A percentile compares a stretch with the other conserved stretches of the same genome.
Conservation (phyloP, 805 yeast species). For the Candida suzukii region DNA sequence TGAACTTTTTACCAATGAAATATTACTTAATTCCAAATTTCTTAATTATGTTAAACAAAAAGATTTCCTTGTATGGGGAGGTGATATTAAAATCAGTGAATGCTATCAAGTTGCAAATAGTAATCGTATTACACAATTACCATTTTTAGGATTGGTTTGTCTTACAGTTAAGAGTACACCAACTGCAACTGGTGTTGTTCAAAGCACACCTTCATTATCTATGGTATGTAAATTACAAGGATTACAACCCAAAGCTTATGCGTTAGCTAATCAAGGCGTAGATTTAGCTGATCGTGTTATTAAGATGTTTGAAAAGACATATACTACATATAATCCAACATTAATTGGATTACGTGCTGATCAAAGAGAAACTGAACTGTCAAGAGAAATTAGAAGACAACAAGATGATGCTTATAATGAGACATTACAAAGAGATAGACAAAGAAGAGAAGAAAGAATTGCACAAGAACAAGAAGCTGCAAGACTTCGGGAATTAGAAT, state of each 20-base stretch:
- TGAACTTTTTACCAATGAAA: conserved; percentile 40
- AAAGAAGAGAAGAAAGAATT: conserved; percentile 35
- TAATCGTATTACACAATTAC: conserved; percentile 64
- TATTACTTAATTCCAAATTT: conserved; percentile 47
- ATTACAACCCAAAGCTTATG: conserved; percentile 33
- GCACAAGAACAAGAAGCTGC: conserved; percentile 14
- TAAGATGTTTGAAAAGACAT: conserved; percentile 27
- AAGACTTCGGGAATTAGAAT: conserved; percentile 8
- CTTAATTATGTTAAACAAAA: conserved; percentile 39
- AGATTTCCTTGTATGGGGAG: conserved; percentile 77
- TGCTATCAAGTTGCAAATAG: conserved; percentile 77
- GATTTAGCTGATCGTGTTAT: conserved; percentile 26
- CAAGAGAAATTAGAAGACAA: conserved; percentile 52
- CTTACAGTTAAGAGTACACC: conserved; percentile 50
- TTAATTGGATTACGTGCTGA: conserved; percentile 57
- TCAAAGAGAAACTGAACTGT: conserved; percentile 50
- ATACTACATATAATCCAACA: conserved; percentile 51
- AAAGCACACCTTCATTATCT: conserved; percentile 50
- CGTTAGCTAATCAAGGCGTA: not conserved
- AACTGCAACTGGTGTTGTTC: conserved; percentile 49
- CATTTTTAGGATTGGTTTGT: conserved; percentile 75
- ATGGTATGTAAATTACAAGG: conserved; percentile 63
- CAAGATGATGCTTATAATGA: conserved; percentile 76
- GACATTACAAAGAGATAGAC: conserved; percentile 62
- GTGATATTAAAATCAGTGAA: conserved; percentile 74